Base-by-base conservation (phyloP, 1,284 basidiomycete species). In the Fomitopsis betulina region DNA sequence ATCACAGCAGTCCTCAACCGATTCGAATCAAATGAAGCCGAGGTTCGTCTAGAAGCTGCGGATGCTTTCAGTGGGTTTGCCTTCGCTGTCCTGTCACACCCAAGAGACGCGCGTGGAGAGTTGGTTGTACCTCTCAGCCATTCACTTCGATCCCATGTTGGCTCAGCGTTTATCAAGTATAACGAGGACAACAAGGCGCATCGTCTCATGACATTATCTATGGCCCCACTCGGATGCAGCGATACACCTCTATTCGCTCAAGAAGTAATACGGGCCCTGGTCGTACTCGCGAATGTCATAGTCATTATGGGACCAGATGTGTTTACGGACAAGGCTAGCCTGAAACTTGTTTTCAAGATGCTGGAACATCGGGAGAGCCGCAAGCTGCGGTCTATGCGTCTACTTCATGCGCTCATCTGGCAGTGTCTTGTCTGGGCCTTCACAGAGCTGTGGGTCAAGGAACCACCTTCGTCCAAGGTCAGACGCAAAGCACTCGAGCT, bases 391-490 rank as follows among this genome's bases (percentile, higher is more conserved):
- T 56, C 67, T 13, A 67, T 77, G 9, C 71, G 72, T 10, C 67
- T 70, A 9, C 66, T 81, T 9, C 77, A 80, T 53, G 65, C 76
- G 0, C 75, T 77, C 40, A 67, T 80, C 23, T 87, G 84, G 84
- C 75, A 72, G 55, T 76, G 79, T 54, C 70, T 85, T 17, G 68
- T 85, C 27, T 86, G 85, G 84, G 75, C 78, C 0, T 84, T 80
- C 60, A 70, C 74, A 15, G 70, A 74, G 55, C 47, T 52, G 6
- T 12, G 58, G 56, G 62, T 63, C 15, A 68, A 63, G 30, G 63
- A 67, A 56, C 68, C 30, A 27, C 6, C 23, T 2, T 13, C 25
- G 23, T 7, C 23, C 3, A n/a, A 39, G 4, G 27, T 21, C 23
- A 74, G 51, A 70, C 68, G 39, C 3, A 38, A 32, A 2, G 76